Evolutionary conservation across 78 protist species (phyloP).

Genomic region (Chrysochromulina tobinii): DNA sequence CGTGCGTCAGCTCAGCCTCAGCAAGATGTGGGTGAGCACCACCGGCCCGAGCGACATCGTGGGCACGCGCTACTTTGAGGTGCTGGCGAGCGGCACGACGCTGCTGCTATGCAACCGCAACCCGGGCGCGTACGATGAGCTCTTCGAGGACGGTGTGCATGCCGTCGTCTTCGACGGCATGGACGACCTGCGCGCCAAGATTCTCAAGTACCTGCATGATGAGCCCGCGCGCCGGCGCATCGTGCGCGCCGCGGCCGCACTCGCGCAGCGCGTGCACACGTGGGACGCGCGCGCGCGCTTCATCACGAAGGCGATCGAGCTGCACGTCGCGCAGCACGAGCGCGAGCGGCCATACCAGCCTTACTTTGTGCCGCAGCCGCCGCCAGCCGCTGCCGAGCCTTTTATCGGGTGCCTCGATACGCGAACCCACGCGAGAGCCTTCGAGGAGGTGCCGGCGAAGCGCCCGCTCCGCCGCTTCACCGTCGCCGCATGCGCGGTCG

Average conservation of each 20-base stretch:
- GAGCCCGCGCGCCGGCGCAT: not conserved
- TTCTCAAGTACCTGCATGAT: not conserved
- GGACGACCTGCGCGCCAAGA: not conserved
- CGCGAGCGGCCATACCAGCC: too few species aligned
- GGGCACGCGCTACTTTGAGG: slow-evolving; percentile 3
- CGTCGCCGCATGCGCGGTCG: too few species aligned
- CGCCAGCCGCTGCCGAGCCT: too few species aligned
- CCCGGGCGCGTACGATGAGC: not conserved
- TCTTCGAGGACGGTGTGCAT: not conserved
- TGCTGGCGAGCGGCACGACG: not conserved
- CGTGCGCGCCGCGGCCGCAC: not conserved
- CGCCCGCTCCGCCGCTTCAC: too few species aligned
- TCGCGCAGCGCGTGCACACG: not conserved
- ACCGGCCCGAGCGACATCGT: not conserved
- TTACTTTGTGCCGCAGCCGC: too few species aligned
- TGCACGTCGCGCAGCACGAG: too few species aligned
- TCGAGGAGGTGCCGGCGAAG: too few species aligned
- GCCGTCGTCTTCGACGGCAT: not conserved
- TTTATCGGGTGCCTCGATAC: too few species aligned
- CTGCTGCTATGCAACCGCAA: not conserved
- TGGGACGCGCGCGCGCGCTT: slow-evolving; percentile 1
- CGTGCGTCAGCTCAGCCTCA: not conserved
- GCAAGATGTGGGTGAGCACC: not conserved
- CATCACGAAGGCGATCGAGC: too few species aligned
- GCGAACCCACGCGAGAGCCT: too few species aligned